Base-by-base conservation (phyloP, 2,329 filamentous ascomycete genomes). In the Alternaria sp. region DNA sequence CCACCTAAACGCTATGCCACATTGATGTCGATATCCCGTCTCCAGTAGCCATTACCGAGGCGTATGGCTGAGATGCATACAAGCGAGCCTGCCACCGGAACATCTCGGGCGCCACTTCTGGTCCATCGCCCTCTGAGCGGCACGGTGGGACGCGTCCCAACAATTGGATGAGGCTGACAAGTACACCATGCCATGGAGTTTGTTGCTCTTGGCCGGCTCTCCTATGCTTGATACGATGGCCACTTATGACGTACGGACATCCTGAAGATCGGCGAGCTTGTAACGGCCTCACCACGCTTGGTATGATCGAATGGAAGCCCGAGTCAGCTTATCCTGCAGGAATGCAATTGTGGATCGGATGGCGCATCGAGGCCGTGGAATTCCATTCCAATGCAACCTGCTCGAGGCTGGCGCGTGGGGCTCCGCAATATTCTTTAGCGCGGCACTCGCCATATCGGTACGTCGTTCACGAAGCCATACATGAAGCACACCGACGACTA, bases 51-150 rank as follows among this genome's bases (percentile, higher is more conserved):
- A 58, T 56, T 55, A 51, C 62, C 37, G 51, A 64, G 50, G 58
- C 57, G 47, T 70, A 63, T 59, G 58, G 62, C 18, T 21, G 46
- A 20, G 45, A 64, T 51, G 57, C 30, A 50, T 66, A 67, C 58
- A 65, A 61, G 44, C 61, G 64, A 55, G 62, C 58, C 55, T 67
- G 44, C 47, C 56, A 59, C 26, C 43, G 56, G 59, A 61, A 69
- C 50, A 65, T 66, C 28, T 65, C 67, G 57, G 67, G 60, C 41
- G 61, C 55, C 45, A 47, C 63, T 47, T 49, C 56, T 68, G 12
- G 25, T 60, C 62, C 58, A 51, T 64, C 62, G 37, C 33, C 55
- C 11, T 51, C 50, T 45, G 65, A 67, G 47, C 20, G 11, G 15
- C 59, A 63, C 30, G 47, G 63, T 21, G 58, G 61, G n/a, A 47